These are phyloP conservation scores for Alternaria consortialis DNA, from an alignment of 2,329 filamentous ascomycete species.

Conservation along the genomic window DNA sequence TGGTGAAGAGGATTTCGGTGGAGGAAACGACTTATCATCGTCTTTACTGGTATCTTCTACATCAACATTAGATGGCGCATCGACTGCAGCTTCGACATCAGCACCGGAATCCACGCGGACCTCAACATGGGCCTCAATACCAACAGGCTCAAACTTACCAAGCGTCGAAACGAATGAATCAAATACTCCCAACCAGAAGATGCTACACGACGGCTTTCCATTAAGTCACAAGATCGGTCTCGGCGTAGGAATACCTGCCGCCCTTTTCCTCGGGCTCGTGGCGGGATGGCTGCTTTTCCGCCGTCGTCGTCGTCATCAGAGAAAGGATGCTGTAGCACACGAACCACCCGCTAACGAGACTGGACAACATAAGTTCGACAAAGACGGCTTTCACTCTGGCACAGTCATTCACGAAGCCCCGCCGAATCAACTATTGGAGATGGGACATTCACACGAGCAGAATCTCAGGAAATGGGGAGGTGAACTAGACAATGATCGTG, in stretches of 20 bases:
- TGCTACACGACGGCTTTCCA: not conserved
- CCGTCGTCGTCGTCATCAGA: not conserved
- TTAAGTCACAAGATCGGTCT: not conserved
- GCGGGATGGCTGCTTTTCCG: constrained; percentile 4
- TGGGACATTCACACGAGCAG: not conserved
- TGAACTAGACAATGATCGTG: not conserved
- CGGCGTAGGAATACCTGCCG: not conserved
- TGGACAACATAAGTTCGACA: not conserved
- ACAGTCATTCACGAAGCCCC: not conserved
- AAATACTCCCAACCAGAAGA: not conserved
- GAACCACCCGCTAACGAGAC: not conserved
- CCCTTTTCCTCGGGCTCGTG: not conserved
- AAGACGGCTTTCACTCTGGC: not conserved
- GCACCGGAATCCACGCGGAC: too few species aligned
- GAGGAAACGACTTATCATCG: not conserved
- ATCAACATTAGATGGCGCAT: not conserved
- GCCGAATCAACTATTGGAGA: not conserved
- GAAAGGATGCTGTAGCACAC: not conserved
- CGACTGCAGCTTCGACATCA: not conserved
- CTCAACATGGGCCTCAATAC: not conserved
- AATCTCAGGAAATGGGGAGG: not conserved
- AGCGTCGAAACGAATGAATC: not conserved
- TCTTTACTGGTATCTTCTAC: not conserved
- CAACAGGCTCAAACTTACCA: not conserved
- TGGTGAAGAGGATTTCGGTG: not conserved